phyloP scores from a whole-genome alignment of 352 stramenopile genomes.

The Phytophthora syringae region DNA sequence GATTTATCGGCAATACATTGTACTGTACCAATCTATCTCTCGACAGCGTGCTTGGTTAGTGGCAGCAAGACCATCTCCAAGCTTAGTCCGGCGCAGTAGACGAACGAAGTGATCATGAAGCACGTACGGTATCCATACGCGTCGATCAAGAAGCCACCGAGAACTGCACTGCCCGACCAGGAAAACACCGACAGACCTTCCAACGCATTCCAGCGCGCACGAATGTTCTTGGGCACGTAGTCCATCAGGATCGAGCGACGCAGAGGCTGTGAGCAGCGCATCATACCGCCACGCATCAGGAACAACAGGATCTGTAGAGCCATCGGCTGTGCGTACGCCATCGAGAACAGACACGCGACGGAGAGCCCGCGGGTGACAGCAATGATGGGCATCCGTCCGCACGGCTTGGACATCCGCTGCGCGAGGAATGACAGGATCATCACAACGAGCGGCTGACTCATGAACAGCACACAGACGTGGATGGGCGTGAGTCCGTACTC shows the following conservation, averaged over 20 bases:
- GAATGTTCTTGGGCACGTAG: slow-evolving; percentile 74
- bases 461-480: slow-evolving; percentile 72
- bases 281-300: slow-evolving; percentile 80
- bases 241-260: slow-evolving; percentile 84
- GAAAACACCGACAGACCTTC: slow-evolving; percentile 82
- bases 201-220: slow-evolving; percentile 78
- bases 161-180: slow-evolving; percentile 80
- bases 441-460: slow-evolving; percentile 70
- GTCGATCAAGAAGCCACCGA: slow-evolving; percentile 82
- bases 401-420: slow-evolving; percentile 56
- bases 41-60: slow-evolving; percentile 63
- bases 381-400: slow-evolving; percentile 80
- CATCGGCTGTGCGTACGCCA: slow-evolving; percentile 67
- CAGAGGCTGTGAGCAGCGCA: slow-evolving; percentile 84
- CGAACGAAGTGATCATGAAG: slow-evolving; percentile 80
- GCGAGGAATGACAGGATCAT: slow-evolving; percentile 67
- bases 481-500: slow-evolving; percentile 81
- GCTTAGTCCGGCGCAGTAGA: slow-evolving; percentile 63
- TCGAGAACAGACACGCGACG: slow-evolving; percentile 65
- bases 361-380: slow-evolving; percentile 66
- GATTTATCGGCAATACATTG: slow-evolving; percentile 14
- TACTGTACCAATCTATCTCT: slow-evolving; percentile 34
- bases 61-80: slow-evolving; percentile 71
- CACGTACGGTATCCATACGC: slow-evolving; percentile 78
- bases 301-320: slow-evolving; percentile 72